Base-by-base conservation (phyloP, 371 early-diverging fungal genomes). In the Actinomortierella wolfii region DNA sequence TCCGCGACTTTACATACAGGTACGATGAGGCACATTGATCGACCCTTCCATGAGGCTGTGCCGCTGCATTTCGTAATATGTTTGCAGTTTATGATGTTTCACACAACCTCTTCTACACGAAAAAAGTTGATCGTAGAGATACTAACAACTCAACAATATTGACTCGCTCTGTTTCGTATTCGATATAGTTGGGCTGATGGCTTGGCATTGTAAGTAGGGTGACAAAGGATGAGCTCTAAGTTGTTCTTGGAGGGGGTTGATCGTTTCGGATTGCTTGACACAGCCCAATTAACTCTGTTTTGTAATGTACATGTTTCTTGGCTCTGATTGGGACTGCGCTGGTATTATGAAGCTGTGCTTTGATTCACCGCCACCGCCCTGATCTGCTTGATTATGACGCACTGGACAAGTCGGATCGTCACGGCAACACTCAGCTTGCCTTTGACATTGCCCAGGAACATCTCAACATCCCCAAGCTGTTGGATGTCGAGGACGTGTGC, bases 341-440 rank as follows among this genome's bases (percentile, higher is more conserved):
- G n/a, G n/a, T n/a, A n/a, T n/a, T n/a, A n/a, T n/a, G 17, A 63
- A 88, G 89, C 59, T 97, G 97, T 77, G 98, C 93, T 3, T 83
- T 99, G 51, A 97, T 99, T 61, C 97, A 99, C 80, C 90, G 93
- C 45, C 98, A 98, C 77, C 93, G 94, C 39, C 97, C 98, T 0
- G 97, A 98, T 54, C 81, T 97, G 21, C 68, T 98, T n/a, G 92
- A 99, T 69, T 98, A 87, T 79, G 75, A 92, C 53, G 71, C 83
- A 0, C 79, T 98, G 56, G 90, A 94, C 74, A 94, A 92, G 75
- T 81, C 70, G 53, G 87, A 94, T 58, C 79, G 84, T 40, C 91
- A 92, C 54, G 87, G 87, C 49, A 99, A 99, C 82, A 94, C 94
- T 3, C 87, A 86, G n/a, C 80, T 97, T 43, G 99, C 99, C 0